Conservation (phyloP, 2,329 filamentous ascomycete species). For the Arachnopeziza araneosa region DNA sequence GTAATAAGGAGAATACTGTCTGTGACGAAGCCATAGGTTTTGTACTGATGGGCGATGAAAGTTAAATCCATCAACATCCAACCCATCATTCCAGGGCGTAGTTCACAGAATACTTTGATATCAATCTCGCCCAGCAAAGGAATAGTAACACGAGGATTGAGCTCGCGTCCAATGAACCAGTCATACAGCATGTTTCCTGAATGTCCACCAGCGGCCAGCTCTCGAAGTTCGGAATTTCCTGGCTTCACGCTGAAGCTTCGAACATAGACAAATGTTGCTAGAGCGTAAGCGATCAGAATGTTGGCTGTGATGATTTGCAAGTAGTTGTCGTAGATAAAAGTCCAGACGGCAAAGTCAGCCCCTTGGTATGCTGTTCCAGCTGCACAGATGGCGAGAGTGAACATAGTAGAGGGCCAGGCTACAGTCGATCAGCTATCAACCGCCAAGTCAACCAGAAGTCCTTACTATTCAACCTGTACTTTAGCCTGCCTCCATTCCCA, state of each 20-base stretch:
- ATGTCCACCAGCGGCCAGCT: conserved; percentile 76
- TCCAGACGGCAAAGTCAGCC: conserved; percentile 81
- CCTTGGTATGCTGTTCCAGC: conserved; percentile 74
- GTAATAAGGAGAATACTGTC: conserved; percentile 81
- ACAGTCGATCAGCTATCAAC: conserved; percentile 8
- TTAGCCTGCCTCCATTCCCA: conserved; percentile 64
- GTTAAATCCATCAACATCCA: conserved; percentile 84
- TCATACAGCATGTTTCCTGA: conserved; percentile 86
- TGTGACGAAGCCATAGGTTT: conserved; percentile 73
- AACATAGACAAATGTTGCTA: conserved; percentile 76
- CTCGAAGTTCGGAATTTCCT: conserved; percentile 65
- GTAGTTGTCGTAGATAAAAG: conserved; percentile 88
- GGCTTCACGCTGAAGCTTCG: conserved; percentile 75
- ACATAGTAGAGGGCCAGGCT: conserved; percentile 72
- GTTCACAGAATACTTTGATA: conserved; percentile 83
- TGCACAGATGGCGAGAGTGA: conserved; percentile 64
- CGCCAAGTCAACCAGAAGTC: not conserved
- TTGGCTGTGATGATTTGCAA: conserved; percentile 79
- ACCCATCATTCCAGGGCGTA: conserved; percentile 85
- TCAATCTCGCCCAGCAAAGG: conserved; percentile 81
- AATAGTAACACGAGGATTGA: conserved; percentile 79
- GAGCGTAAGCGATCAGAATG: conserved; percentile 65
- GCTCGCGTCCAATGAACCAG: conserved; percentile 93
- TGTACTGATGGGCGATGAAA: conserved; percentile 84
- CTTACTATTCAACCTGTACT: conserved; percentile 76